Conservation (phyloP, 1,284 basidiomycete species). For the Ceratobasidium papillatum region DNA sequence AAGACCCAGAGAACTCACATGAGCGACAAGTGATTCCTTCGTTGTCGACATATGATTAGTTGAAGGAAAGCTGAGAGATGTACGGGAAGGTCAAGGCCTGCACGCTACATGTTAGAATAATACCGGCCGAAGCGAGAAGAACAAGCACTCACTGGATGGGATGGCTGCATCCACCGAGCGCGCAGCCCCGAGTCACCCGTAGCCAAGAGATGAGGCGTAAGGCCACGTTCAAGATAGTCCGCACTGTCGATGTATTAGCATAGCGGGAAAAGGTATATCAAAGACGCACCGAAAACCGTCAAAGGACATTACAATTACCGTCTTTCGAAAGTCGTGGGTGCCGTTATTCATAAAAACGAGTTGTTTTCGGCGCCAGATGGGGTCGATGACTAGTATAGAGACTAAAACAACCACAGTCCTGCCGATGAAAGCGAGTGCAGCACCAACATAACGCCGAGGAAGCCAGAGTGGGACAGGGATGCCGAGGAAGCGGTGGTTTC, state of each 20-base stretch:
- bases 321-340: slow-evolving; percentile 79
- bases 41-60: not conserved
- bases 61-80: slow-evolving; percentile 49
- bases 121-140: not conserved
- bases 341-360: slow-evolving; percentile 59
- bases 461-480: slow-evolving; percentile 21
- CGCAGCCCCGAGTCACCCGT: slow-evolving; percentile 82
- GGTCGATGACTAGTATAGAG: slow-evolving; percentile 27
- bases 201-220: slow-evolving; percentile 81
- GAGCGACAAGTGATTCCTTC: slow-evolving; percentile 85
- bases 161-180: slow-evolving; percentile 82
- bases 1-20: slow-evolving; percentile 61
- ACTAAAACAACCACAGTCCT: slow-evolving; percentile 2
- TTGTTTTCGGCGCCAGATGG: slow-evolving; percentile 29
- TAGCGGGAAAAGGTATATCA: not conserved
- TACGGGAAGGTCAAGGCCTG: slow-evolving; percentile 90
- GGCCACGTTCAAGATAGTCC: slow-evolving; percentile 80
- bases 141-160: slow-evolving; percentile 75
- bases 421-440: slow-evolving; percentile 2
- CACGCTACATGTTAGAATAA: not conserved
- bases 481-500: slow-evolving; percentile 22
- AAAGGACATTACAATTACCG: slow-evolving; percentile 84
- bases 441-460: slow-evolving; percentile 31
- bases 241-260: slow-evolving; percentile 60
- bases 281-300: slow-evolving; percentile 77